Percentiles rank a stretch among this genome's conserved stretches.
phyloP scores from a whole-genome alignment of 805 yeast genomes.

The Ogataea naganishii region DNA sequence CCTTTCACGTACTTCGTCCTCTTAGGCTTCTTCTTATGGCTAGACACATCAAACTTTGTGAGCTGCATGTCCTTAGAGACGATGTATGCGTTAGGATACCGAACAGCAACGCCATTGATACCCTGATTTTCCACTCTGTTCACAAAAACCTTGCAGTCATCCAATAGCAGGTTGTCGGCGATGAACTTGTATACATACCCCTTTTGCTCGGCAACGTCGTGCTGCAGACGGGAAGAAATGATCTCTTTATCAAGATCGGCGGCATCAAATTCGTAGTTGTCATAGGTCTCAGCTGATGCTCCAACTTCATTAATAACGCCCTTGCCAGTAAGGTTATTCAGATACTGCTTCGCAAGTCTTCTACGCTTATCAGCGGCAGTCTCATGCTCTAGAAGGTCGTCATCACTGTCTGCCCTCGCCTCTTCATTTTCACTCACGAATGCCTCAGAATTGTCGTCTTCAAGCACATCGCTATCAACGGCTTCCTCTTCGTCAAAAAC shows the following conservation, averaged over 20 bases:
- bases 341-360: constrained; percentile 86
- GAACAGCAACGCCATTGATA: constrained; percentile 46
- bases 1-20: constrained; percentile 60
- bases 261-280: constrained; percentile 66
- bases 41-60: constrained; percentile 69
- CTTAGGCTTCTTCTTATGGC: constrained; percentile 48
- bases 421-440: constrained; percentile 15
- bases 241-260: constrained; percentile 84
- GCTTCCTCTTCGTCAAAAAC: constrained; percentile 39
- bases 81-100: constrained; percentile 60
- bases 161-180: constrained; percentile 39
- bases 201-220: constrained; percentile 84
- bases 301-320: constrained; percentile 22
- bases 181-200: constrained; percentile 72
- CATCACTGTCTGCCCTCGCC: constrained; percentile 47
- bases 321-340: constrained; percentile 66
- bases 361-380: constrained; percentile 90
- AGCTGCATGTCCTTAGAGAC: constrained; percentile 76
- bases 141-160: constrained; percentile 31
- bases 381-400: constrained; percentile 58
- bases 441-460: constrained; percentile 13
- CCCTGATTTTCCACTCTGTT: constrained; percentile 57
- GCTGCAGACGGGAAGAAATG: constrained; percentile 67
- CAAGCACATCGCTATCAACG: constrained; percentile 21
- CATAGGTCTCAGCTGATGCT: too few relatives aligned